Evolutionary conservation across 2,329 filamentous ascomycete genomes (phyloP).

Genomic region (Orbilia ellipsospora): DNA sequence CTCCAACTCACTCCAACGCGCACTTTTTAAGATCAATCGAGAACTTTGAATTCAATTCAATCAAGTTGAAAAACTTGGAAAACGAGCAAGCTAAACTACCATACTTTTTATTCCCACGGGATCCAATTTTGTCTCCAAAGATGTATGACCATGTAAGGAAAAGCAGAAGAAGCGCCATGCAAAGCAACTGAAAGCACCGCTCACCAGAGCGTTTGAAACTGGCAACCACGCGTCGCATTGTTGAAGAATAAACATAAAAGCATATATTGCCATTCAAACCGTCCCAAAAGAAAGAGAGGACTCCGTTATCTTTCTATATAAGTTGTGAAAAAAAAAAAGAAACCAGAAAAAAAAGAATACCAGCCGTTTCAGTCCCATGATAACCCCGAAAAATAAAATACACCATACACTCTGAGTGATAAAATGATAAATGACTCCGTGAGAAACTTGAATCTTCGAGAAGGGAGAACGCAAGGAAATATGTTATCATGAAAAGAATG

Average conservation of each 20-base stretch:
- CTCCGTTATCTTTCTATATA: slow-evolving; percentile 35
- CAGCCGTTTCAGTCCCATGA: slow-evolving; percentile 13
- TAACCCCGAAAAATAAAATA: background rate
- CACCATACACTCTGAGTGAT: background rate
- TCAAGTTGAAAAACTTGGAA: background rate
- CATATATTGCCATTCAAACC: background rate
- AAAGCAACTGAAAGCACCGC: too few species aligned
- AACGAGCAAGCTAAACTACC: background rate
- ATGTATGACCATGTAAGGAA: too few species aligned
- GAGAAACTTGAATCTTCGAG: background rate
- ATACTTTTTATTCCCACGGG: slow-evolving; percentile 11
- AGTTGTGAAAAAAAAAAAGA: background rate
- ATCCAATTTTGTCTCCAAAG: too few species aligned
- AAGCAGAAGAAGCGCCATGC: too few species aligned
- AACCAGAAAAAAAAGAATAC: slow-evolving; percentile 1
- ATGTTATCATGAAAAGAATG: slow-evolving; percentile 8
- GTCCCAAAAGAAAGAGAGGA: slow-evolving; percentile 5
- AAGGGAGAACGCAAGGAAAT: background rate
- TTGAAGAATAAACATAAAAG: background rate
- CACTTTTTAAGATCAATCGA: too few species aligned
- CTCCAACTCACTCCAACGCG: too few species aligned
- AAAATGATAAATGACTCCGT: slow-evolving; percentile 19
- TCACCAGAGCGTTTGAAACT: background rate
- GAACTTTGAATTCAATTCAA: background rate
- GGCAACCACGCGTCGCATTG: too few species aligned